These are phyloP conservation scores for Wickerhamiella parazyma DNA, from an alignment of 805 yeast species.

Conservation along the genomic window DNA sequence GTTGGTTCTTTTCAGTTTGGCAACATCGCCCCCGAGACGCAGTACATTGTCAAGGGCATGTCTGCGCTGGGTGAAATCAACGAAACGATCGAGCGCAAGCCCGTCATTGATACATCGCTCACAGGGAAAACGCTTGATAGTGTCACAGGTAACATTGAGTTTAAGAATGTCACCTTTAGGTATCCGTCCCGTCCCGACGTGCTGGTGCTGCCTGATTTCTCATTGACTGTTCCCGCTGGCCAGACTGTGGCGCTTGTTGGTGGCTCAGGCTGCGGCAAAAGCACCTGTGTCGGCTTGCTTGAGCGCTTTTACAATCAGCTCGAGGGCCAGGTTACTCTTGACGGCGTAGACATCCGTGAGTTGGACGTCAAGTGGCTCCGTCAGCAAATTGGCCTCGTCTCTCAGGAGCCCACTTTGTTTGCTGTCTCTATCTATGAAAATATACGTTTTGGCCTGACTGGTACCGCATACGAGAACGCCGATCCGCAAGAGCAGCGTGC, in stretches of 20 bases:
- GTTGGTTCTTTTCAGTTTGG: slow-evolving; percentile 33
- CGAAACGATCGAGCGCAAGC: slow-evolving; percentile 32
- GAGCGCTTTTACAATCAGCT: slow-evolving; percentile 80
- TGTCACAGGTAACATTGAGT: slow-evolving; percentile 50
- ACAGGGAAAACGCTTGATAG: slow-evolving; percentile 19
- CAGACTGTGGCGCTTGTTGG: slow-evolving; percentile 93
- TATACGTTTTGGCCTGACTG: slow-evolving; percentile 68
- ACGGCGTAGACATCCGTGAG: slow-evolving; percentile 67
- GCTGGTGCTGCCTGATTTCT: slow-evolving; percentile 63
- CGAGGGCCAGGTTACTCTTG: slow-evolving; percentile 60
- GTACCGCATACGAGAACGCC: slow-evolving; percentile 50
- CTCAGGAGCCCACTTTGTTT: slow-evolving; percentile 91
- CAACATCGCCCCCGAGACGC: slow-evolving; percentile 29
- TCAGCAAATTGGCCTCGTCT: slow-evolving; percentile 70
- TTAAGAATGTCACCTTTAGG: slow-evolving; percentile 78
- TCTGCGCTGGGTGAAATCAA: slow-evolving; percentile 31
- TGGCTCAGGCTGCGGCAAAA: slow-evolving; percentile 91
- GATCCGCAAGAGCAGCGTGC: slow-evolving; percentile 27
- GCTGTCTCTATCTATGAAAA: slow-evolving; percentile 81
- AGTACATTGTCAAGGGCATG: slow-evolving; percentile 28
- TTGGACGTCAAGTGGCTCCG: slow-evolving; percentile 67
- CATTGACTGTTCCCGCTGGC: slow-evolving; percentile 75
- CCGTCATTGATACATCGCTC: slow-evolving; percentile 27
- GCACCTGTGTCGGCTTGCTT: slow-evolving; percentile 70
- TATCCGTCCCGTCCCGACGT: slow-evolving; percentile 69